Base-by-base conservation (phyloP, 257 asterid species). In the Echites panduratus region DNA sequence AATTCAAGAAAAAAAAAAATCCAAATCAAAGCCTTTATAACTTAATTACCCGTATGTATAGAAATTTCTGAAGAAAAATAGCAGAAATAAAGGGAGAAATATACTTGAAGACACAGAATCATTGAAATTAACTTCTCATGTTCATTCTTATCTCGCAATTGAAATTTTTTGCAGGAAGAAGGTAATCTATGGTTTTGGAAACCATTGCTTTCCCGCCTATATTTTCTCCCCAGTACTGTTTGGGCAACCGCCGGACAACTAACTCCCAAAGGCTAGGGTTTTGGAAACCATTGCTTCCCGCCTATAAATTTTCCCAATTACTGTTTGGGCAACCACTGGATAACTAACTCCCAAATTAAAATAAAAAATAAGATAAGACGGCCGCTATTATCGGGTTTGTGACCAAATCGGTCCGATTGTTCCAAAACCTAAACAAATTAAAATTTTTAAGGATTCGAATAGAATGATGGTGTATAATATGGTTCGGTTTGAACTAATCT, bases 191-290 rank as follows among this genome's bases (percentile, higher is more conserved):
- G 69, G 47, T 17, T 62, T 64, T 58, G 2, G 69, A 38, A 64
- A 35, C 49, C 69, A 27, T 64, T 38, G 12, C 44, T 64, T 64
- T 64, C 69, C 69, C 69, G 69, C 69, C 48, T 63, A 63, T 19
- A 63, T n/a, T 38, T 63, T 38, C 13, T 4, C 47, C 68, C n/a
- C 47, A 35, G 1, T 29, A 16, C 2, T 1, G 2, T 35, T 35
- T 63, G 47, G 7, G 68, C 10, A 35, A 63, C 68, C 45, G 17
- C 57, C 57, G 9, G 24, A n/a, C 20, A n/a, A 50, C 1, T 4
- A 50, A 17, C 1, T 5, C 57, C 57, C 17, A 50, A 50, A 6
- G n/a, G n/a, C n/a, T n/a, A n/a, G n/a, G n/a, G n/a, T n/a, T n/a
- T n/a, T n/a, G n/a, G n/a, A n/a, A n/a, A n/a, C n/a, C n/a, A n/a